Conservation (phyloP, 1,139 yeast species). For the Wickerhamomyces sp. region DNA sequence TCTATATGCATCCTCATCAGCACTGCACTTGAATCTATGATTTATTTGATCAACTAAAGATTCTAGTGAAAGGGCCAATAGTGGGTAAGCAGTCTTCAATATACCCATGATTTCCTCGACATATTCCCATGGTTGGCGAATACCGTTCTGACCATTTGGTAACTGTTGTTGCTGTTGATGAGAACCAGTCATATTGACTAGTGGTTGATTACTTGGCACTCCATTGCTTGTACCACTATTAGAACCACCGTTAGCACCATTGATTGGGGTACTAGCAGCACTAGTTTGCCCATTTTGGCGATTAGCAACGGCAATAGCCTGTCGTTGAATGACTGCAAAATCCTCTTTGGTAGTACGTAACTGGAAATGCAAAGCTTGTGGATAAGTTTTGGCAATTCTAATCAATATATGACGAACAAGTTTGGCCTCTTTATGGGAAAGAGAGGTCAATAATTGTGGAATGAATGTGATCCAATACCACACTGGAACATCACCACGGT, state of each 20-base stretch:
- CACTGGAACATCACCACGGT: slow-evolving; percentile 94
- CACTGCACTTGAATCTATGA: slow-evolving; percentile 89
- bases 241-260: slow-evolving; percentile 4
- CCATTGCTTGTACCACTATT: neutral
- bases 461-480: slow-evolving; percentile 99
- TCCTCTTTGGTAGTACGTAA: slow-evolving; percentile 94
- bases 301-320: slow-evolving; percentile 57
- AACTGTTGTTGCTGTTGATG: slow-evolving; percentile 6
- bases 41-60: slow-evolving; percentile 93
- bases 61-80: slow-evolving; percentile 87
- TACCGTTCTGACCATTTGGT: slow-evolving; percentile 19
- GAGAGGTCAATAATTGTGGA: slow-evolving; percentile 86
- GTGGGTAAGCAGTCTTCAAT: slow-evolving; percentile 92
- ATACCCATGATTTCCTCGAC: slow-evolving; percentile 95
- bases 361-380: slow-evolving; percentile 96
- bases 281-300: slow-evolving; percentile 27
- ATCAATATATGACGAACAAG: slow-evolving; percentile 84
- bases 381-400: slow-evolving; percentile 91
- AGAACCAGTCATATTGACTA: neutral
- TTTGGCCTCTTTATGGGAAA: slow-evolving; percentile 87
- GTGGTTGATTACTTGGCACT: neutral
- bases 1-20: slow-evolving; percentile 95
- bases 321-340: slow-evolving; percentile 81
- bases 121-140: slow-evolving; percentile 86
- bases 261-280: slow-evolving; percentile 8